These are phyloP conservation scores for Rhizopogon roseolus DNA, from an alignment of 768 basidiomycete species.

Conservation along the genomic window DNA sequence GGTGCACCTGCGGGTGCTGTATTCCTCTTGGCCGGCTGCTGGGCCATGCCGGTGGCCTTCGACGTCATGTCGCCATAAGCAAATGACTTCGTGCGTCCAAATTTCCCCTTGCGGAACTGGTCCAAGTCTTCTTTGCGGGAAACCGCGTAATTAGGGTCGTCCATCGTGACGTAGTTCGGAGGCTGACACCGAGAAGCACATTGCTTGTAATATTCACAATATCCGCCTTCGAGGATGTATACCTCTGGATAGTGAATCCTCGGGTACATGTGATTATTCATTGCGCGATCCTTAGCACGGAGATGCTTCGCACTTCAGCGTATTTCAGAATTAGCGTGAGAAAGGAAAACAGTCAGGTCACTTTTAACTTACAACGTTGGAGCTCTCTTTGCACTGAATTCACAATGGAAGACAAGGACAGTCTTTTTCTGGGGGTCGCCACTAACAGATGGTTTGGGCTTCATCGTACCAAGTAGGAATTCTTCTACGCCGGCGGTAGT, in stretches of 20 bases:
- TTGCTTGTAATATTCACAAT: conserved; percentile 78
- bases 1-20: conserved; percentile 54
- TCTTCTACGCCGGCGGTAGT: conserved; percentile 76
- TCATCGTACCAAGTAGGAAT: conserved; percentile 61
- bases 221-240: conserved; percentile 95
- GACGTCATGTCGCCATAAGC: conserved; percentile 76
- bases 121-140: conserved; percentile 85
- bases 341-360: background rate
- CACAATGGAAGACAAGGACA: conserved; percentile 94
- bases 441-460: conserved; percentile 67
- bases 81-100: conserved; percentile 87
- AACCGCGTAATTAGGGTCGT: conserved; percentile 78
- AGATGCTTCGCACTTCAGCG: conserved; percentile 81
- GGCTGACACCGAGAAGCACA: conserved; percentile 74
- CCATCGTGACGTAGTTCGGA: conserved; percentile 86
- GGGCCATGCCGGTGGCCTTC: conserved; percentile 32
- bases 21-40: conserved; percentile 55
- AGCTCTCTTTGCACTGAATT: conserved; percentile 92
- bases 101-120: conserved; percentile 86
- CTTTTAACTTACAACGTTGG: conserved; percentile 78
- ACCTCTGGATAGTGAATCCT: conserved; percentile 94
- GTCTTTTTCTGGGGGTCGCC: conserved; percentile 74
- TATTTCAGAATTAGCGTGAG: conserved; percentile 2
- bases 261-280: conserved; percentile 89
- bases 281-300: conserved; percentile 81